Evolutionary conservation across 2,329 filamentous ascomycete species (phyloP), one percentile per base, ranked within the genome.

Genomic region (Fusarium penzigii): DNA sequence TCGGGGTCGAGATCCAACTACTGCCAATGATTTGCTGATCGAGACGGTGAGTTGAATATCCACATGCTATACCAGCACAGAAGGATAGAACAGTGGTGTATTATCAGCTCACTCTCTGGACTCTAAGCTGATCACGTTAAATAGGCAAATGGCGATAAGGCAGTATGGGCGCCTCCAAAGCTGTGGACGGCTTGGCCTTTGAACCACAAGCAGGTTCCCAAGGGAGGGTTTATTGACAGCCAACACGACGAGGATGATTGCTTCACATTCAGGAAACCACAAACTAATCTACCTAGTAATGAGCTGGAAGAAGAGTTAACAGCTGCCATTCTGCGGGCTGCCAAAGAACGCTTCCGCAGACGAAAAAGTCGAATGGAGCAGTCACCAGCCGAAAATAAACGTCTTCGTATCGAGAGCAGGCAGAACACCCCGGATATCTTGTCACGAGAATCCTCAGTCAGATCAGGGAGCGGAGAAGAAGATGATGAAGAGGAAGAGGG

Each of bases 181-280:
- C 58, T 67, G 5, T 97, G 93, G 92, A 90, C 89, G 16, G 89
- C 92, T 1, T 97, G 93, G 93, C 93, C 93, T 5, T 69, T 95
- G 65, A 78, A 78, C 17, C 76, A 81, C 5, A 72, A 76, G 8
- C 72, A 79, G 25, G 84, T 94, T 8, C 89, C 89, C 2, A 72
- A 75, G 14, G 75, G 78, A 13, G 74, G 75, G 17, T 80, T 89
- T 55, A 68, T 75, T 46, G 77, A 75, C 58, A 74, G 68, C 55
- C 67, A 68, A 8, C 63, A 70, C 8, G 77, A 83, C 44, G 73
- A 76, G 7, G 72, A 81, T 48, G 79, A 83, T 29, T 66, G 62
- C 12, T 83, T 78, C 64, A 84, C 78, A 0, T 72, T 83, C 32
- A 78, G 76, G 48, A 75, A 70, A 51, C 65, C 65, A 17, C 70